phyloP scores from a whole-genome alignment of 2,329 filamentous ascomycete species.

The Aspergillus brasiliensis region DNA sequence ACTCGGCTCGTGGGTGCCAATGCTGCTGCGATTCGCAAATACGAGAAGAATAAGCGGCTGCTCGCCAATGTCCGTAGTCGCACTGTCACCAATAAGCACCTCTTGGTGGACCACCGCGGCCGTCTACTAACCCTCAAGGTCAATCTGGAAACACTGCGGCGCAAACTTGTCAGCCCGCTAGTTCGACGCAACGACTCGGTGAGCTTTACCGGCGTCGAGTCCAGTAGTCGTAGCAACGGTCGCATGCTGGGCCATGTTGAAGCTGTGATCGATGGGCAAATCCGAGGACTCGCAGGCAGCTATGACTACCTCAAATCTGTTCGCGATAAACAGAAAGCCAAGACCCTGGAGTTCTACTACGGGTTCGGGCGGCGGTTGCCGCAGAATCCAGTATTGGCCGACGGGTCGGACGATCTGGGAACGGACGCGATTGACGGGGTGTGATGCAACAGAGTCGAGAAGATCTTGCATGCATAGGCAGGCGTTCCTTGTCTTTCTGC shows the following conservation, averaged over 20 bases:
- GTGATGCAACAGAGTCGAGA: conserved; percentile 10
- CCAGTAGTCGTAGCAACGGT: conserved; percentile 44
- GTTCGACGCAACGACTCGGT: conserved; percentile 67
- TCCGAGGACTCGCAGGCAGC: conserved; percentile 77
- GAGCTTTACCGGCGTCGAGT: conserved; percentile 37
- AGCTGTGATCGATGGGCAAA: conserved; percentile 74
- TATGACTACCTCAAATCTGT: conserved; percentile 76
- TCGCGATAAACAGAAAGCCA: conserved; percentile 76
- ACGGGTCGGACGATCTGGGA: conserved; percentile 21
- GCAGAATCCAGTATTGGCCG: conserved; percentile 27
- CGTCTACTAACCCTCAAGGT: conserved; percentile 81
- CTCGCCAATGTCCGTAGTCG: conserved; percentile 77
- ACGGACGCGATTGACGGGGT: conserved; percentile 19
- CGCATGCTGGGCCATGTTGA: conserved; percentile 59
- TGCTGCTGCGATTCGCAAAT: conserved; percentile 77
- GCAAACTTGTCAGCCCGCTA: conserved; percentile 81
- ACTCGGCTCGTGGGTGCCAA: conserved; percentile 78
- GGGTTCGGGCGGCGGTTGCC: conserved; percentile 48
- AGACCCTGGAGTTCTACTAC: conserved; percentile 78
- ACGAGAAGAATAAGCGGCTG: conserved; percentile 83
- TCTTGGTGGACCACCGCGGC: conserved; percentile 83
- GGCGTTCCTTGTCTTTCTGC: conserved; percentile 1
- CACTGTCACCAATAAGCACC: conserved; percentile 83
- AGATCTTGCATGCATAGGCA: not conserved
- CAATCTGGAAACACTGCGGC: conserved; percentile 79